These are phyloP conservation scores for Cyberlindnera mississippiensis DNA, from an alignment of 805 yeast species.

Conservation along the genomic window DNA sequence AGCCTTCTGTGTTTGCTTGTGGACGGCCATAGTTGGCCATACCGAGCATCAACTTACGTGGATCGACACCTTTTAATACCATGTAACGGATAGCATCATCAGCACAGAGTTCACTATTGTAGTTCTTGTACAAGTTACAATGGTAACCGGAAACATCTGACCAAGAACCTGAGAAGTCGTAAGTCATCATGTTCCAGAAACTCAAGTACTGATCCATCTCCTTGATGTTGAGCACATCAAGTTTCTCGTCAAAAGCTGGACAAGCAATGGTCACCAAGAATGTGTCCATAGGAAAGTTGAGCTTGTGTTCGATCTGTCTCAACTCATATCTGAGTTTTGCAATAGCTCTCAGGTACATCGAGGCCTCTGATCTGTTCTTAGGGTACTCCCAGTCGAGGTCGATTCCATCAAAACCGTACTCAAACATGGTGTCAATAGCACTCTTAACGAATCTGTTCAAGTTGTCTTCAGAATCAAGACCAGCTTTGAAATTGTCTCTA, in stretches of 20 bases:
- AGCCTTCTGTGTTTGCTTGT: slow-evolving; percentile 38
- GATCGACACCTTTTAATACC: slow-evolving; percentile 36
- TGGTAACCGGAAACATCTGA: slow-evolving; percentile 58
- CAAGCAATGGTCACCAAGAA: slow-evolving; percentile 68
- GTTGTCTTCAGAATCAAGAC: slow-evolving; percentile 34
- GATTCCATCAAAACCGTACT: slow-evolving; percentile 78
- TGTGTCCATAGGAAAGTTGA: slow-evolving; percentile 22
- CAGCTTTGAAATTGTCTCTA: slow-evolving; percentile 44
- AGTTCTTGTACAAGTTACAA: slow-evolving; percentile 49
- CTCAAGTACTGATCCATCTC: slow-evolving; percentile 57
- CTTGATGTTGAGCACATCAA: slow-evolving; percentile 39
- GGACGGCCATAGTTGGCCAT: slow-evolving; percentile 83
- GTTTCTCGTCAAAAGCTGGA: slow-evolving; percentile 56
- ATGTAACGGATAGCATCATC: slow-evolving; percentile 46
- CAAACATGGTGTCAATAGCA: slow-evolving; percentile 41
- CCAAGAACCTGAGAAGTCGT: slow-evolving; percentile 85
- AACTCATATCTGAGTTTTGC: slow-evolving; percentile 37
- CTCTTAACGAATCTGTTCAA: slow-evolving; percentile 47
- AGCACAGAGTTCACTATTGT: slow-evolving; percentile 41
- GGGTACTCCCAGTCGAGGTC: slow-evolving; percentile 98
- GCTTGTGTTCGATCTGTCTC: slow-evolving; percentile 33
- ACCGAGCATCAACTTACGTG: slow-evolving; percentile 65
- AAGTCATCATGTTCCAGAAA: slow-evolving; percentile 87
- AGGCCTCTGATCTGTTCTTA: slow-evolving; percentile 39
- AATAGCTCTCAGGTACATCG: slow-evolving; percentile 41